Evolutionary conservation across 371 early-diverging fungal genomes (phyloP).

Genomic region (Mortierella sp.): DNA sequence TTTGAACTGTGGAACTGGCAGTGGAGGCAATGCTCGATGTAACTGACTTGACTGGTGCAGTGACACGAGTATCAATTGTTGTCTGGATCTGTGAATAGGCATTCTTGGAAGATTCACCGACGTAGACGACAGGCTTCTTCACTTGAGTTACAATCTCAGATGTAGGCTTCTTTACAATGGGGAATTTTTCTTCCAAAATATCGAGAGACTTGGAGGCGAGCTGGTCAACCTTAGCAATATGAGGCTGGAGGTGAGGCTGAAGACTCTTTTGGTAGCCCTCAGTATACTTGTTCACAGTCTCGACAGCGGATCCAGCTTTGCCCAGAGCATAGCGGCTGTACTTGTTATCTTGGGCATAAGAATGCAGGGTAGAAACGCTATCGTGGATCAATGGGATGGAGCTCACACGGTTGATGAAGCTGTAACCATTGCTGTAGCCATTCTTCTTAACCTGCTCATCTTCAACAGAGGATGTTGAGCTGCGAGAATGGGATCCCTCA

Average conservation of each 20-base stretch:
- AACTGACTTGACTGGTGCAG: conserved; percentile 52
- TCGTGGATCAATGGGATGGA: conserved; percentile 74
- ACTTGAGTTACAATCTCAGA: conserved; percentile 67
- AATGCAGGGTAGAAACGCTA: conserved; percentile 61
- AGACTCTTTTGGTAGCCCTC: conserved; percentile 63
- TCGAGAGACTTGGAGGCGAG: conserved; percentile 75
- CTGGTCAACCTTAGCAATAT: conserved; percentile 64
- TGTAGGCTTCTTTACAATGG: conserved; percentile 71
- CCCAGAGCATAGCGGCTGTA: conserved; percentile 65
- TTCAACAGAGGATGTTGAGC: conserved; percentile 52
- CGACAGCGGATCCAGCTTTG: conserved; percentile 60
- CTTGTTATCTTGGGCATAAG: conserved; percentile 67
- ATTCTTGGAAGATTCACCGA: conserved; percentile 58
- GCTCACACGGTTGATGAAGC: conserved; percentile 65
- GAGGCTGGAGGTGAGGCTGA: conserved; percentile 63
- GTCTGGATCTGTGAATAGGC: conserved; percentile 55
- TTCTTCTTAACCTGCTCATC: conserved; percentile 42
- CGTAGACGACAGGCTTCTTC: conserved; percentile 59
- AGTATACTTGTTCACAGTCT: conserved; percentile 58
- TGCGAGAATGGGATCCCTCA: conserved; percentile 36
- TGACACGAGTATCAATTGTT: conserved; percentile 50
- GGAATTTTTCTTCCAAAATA: conserved; percentile 68
- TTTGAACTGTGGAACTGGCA: conserved; percentile 25
- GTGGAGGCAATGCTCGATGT: conserved; percentile 32
- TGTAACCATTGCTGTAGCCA: conserved; percentile 19